A percentile compares a stretch with the other conserved stretches of the same genome.
Conservation (phyloP, 2,329 filamentous ascomycete species). For the Geoglossum cookeanum region DNA sequence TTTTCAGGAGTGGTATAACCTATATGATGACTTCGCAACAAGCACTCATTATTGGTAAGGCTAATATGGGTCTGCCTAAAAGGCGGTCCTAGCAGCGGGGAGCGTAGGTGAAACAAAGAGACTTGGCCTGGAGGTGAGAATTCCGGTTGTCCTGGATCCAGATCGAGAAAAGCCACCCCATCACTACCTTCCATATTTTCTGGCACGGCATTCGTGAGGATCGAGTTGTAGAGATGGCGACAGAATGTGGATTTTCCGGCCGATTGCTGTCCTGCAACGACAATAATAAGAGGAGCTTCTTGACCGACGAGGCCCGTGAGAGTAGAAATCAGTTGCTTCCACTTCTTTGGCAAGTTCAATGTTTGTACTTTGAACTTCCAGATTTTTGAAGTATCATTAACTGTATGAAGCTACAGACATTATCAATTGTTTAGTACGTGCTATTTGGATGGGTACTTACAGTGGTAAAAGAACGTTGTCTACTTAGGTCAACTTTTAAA, state of each 20-base stretch:
- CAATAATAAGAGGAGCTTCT: conserved; percentile 23
- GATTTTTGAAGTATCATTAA: background rate
- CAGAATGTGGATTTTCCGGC: conserved; percentile 62
- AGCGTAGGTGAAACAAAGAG: conserved; percentile 41
- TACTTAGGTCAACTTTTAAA: conserved; percentile 17
- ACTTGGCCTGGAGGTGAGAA: conserved; percentile 51
- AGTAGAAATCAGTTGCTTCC: conserved; percentile 30
- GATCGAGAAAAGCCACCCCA: conserved; percentile 44
- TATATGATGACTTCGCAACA: conserved; percentile 45
- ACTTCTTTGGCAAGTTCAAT: conserved; percentile 18
- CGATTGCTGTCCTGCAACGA: conserved; percentile 51
- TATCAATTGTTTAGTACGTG: background rate
- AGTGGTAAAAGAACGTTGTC: conserved; percentile 29
- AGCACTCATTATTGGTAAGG: conserved; percentile 15
- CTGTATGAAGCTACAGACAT: background rate
- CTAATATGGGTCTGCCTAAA: conserved; percentile 39
- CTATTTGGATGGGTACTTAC: conserved; percentile 19
- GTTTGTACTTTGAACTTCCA: background rate
- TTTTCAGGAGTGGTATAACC: conserved; percentile 45
- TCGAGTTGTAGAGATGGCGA: conserved; percentile 43
- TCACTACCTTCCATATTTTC: conserved; percentile 16
- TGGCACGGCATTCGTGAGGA: conserved; percentile 25
- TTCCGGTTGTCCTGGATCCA: conserved; percentile 63
- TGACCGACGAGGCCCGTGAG: conserved; percentile 23
- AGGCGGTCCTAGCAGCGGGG: conserved; percentile 44